These are phyloP conservation scores for Hygrocybe punicea DNA, from an alignment of 768 basidiomycete genomes.

Conservation along the genomic window DNA sequence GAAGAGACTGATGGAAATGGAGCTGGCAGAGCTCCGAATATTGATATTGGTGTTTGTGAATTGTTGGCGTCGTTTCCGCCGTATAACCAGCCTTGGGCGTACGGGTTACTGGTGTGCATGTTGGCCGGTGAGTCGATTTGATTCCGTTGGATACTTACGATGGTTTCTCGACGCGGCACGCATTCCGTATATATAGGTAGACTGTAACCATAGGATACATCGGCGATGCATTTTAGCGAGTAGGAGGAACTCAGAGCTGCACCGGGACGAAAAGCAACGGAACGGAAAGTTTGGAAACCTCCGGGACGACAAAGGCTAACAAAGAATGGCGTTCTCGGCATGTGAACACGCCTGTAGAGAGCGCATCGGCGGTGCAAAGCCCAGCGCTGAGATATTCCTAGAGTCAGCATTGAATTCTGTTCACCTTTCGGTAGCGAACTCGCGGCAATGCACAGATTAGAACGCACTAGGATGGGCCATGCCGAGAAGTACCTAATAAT, in stretches of 20 bases:
- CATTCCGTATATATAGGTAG: background rate
- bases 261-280: too few species aligned
- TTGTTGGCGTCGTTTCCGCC: constrained; percentile 24
- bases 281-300: too few species aligned
- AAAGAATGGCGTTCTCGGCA: background rate
- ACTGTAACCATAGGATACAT: too few species aligned
- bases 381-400: too few species aligned
- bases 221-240: too few species aligned
- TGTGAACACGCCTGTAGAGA: background rate
- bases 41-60: constrained; percentile 33
- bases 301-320: too few species aligned
- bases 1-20: constrained; percentile 33
- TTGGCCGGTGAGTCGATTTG: background rate
- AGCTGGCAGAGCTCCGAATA: constrained; percentile 64
- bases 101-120: constrained; percentile 33
- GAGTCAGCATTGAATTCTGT: too few species aligned
- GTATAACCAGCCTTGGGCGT: constrained; percentile 33
- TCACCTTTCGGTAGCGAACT: too few species aligned
- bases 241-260: too few species aligned
- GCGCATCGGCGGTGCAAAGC: background rate
- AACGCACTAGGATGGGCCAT: too few species aligned
- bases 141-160: background rate
- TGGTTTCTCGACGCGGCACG: background rate
- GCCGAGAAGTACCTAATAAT: too few species aligned
- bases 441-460: too few species aligned